Conservation (phyloP, 371 early-diverging fungal species). For the Paramicrosporidium saccamoebae region DNA sequence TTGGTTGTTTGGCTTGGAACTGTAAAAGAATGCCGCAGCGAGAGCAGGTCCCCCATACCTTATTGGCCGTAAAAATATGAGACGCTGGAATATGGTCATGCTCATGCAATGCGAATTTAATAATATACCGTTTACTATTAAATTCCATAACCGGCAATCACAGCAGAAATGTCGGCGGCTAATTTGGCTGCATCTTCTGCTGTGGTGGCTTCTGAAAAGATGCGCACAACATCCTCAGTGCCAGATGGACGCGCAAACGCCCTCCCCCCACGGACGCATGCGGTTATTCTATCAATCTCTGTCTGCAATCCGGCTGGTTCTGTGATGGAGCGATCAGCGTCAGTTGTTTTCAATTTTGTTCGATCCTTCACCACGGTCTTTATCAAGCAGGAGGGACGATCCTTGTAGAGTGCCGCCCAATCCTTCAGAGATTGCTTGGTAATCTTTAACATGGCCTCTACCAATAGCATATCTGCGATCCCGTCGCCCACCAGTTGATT, state of each 20-base stretch:
- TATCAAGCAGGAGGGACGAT: constrained; percentile 65
- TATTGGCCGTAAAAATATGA: no score
- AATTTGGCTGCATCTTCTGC: no score
- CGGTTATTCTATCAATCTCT: constrained; percentile 41
- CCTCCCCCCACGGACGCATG: constrained; percentile 44
- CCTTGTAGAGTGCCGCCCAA: constrained; percentile 80
- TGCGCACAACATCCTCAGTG: constrained; percentile 95
- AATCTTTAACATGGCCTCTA: constrained; percentile 63
- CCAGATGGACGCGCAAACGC: constrained; percentile 95
- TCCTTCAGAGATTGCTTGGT: constrained; percentile 32
- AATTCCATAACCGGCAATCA: constrained; percentile 1
- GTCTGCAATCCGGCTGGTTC: constrained; percentile 64
- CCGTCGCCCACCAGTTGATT: constrained; percentile 98
- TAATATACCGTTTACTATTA: no score
- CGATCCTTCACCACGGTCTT: constrained; percentile 80
- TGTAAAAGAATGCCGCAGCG: no score
- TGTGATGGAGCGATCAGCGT: constrained; percentile 70
- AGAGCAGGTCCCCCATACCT: no score
- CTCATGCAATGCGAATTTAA: no score
- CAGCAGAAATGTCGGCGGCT: constrained; percentile 7
- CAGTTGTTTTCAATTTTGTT: constrained; percentile 56
- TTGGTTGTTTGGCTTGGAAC: no score
- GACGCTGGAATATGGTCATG: no score
- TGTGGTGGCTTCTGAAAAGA: constrained; percentile 93
- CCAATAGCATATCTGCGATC: constrained; percentile 78